These are phyloP conservation scores for Lumnitzera littorea DNA, from an alignment of 345 rosid species.

Conservation along the genomic window DNA sequence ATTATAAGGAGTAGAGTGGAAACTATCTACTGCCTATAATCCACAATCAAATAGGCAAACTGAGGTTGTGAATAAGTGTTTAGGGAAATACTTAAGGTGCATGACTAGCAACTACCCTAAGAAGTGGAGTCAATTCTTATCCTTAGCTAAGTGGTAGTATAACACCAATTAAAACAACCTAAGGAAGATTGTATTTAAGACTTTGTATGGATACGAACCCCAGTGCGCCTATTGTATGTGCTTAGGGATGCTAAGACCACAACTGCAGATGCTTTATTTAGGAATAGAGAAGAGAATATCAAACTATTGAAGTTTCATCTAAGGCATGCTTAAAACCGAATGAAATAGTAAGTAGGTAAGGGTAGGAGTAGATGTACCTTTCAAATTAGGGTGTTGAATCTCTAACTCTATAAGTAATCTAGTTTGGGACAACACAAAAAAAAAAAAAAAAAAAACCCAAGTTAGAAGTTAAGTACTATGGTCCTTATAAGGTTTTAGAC, in stretches of 20 bases:
- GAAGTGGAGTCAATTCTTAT: background rate
- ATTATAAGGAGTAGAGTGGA: background rate
- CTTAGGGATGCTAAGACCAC: too few relatives aligned
- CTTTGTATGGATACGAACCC: too few relatives aligned
- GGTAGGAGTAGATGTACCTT: too few relatives aligned
- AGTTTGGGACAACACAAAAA: too few relatives aligned
- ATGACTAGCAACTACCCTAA: background rate
- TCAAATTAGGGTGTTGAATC: background rate
- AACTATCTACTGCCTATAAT: background rate
- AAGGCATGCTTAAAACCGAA: background rate
- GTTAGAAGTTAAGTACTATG: background rate
- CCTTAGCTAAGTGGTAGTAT: background rate
- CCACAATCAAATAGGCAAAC: constrained; percentile 1
- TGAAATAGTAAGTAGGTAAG: too few relatives aligned
- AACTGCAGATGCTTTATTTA: too few relatives aligned
- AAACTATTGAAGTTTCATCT: too few relatives aligned
- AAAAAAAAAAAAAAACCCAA: background rate
- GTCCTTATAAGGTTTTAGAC: background rate
- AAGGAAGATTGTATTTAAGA: too few relatives aligned
- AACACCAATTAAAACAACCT: background rate
- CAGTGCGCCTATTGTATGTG: too few relatives aligned
- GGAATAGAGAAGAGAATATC: too few relatives aligned
- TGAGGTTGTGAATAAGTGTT: constrained; percentile 3
- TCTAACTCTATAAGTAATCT: background rate
- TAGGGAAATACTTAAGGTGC: constrained; percentile 8